Base-by-base conservation (phyloP, 2,329 filamentous ascomycete genomes). In the Apiospora rasikravindrae region DNA sequence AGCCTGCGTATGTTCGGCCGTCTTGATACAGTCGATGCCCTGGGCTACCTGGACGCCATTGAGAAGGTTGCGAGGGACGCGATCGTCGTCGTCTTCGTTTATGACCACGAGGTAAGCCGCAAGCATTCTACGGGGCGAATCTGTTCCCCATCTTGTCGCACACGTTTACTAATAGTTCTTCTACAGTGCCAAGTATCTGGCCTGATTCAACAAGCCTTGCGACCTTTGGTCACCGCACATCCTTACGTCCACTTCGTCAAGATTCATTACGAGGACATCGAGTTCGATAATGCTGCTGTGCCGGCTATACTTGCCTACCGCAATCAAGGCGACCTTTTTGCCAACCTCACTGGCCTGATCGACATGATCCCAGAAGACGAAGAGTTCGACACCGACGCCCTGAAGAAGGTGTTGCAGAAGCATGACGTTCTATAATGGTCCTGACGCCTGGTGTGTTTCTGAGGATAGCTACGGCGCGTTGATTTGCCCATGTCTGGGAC, bases 41-140 rank as follows among this genome's bases (percentile, higher is more conserved):
- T 93, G 75, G 96, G 95, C 24, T 99, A 97, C 78, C 88, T 99
- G n/a, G 95, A 98, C 82, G 95, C 96, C 71, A 94, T 98, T 77
- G 96, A 99, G 84, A 96, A 94, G 83, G 94, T 96, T 5, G 87
- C 91, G 51, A 84, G 91, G 67, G 93, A 96, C 67, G 96, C 94
- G 0, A 89, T 93, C 4, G 95, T 98, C 1, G 93, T 98, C 2
- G 96, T 99, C 40, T 97, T 96, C 83, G 95, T 99, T 75, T 96
- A 95, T 82, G 95, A 98, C 79, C 89, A 93, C 73, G 89, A 93
- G 86, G 95, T 97, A 89, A 81, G 90, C 83, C 69, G 69, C n/a
- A 61, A 70, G 2, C 51, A 57, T 10, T 64, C 44, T 26, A 61
- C 33, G 7, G 3, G 29, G n/a, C 4, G 33, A 16, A 64, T 10